Percentiles rank a stretch among this genome's conserved stretches.
Conservation (phyloP, 2,329 filamentous ascomycete species). For the Aspergillus caelatus region DNA sequence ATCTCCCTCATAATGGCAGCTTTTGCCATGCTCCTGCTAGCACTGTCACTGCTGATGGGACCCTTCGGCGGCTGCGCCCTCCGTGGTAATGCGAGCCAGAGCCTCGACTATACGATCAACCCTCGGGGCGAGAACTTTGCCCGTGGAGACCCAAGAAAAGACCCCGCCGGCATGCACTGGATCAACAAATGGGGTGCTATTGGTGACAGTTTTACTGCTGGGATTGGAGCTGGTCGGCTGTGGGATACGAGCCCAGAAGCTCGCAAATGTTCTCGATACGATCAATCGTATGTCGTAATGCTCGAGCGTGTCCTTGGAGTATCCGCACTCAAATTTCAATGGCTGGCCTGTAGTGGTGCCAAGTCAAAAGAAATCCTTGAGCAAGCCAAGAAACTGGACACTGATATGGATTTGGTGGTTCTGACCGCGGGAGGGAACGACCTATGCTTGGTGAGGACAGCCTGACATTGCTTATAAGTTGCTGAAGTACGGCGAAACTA, state of each 20-base stretch:
- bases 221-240: slow-evolving; percentile 34
- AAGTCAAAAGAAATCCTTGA: slow-evolving; percentile 5
- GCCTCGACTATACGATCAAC: not conserved
- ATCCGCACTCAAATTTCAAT: slow-evolving; percentile 1
- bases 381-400: slow-evolving; percentile 24
- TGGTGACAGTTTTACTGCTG: slow-evolving; percentile 44
- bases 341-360: slow-evolving; percentile 13
- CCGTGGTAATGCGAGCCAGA: not conserved
- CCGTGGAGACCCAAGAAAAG: not conserved
- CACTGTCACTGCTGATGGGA: not conserved
- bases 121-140: not conserved
- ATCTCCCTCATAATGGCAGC: not conserved
- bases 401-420: slow-evolving; percentile 39
- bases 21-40: not conserved
- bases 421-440: slow-evolving; percentile 46
- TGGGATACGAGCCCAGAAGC: slow-evolving; percentile 29
- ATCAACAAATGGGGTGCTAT: slow-evolving; percentile 39
- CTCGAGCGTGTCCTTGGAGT: slow-evolving; percentile 5
- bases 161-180: slow-evolving; percentile 23
- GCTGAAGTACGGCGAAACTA: not conserved
- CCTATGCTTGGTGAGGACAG: slow-evolving; percentile 33
- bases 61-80: not conserved
- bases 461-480: not conserved
- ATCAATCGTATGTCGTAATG: slow-evolving; percentile 9
- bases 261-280: slow-evolving; percentile 24